A percentile compares a stretch with the other conserved stretches of the same genome.
Conservation (phyloP, 768 basidiomycete genomes). For the Jaapia argillacea region DNA sequence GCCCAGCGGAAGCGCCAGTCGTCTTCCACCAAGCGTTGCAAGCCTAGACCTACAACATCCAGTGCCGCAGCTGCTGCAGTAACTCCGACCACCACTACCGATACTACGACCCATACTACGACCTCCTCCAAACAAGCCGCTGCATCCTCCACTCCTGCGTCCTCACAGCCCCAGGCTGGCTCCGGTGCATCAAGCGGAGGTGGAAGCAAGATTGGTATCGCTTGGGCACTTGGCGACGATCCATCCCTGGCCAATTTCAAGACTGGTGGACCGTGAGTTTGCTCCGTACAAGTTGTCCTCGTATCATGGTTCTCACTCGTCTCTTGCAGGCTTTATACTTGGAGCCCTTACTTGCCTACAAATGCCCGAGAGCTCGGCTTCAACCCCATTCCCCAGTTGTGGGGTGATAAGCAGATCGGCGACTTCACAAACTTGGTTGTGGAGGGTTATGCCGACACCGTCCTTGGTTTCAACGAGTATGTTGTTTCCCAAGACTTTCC, state of each 20-base stretch:
- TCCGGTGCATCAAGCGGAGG: neutral
- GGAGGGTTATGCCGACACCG: slow-evolving; percentile 38
- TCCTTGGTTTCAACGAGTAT: slow-evolving; percentile 70
- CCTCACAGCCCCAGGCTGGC: slow-evolving; percentile 3
- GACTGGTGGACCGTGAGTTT: slow-evolving; percentile 28
- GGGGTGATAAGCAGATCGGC: slow-evolving; percentile 44
- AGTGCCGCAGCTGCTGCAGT: slow-evolving; percentile 2
- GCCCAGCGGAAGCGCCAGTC: slow-evolving; percentile 39
- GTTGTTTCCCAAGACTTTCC: slow-evolving; percentile 15
- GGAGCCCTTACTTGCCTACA: slow-evolving; percentile 46
- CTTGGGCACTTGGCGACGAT: slow-evolving; percentile 53
- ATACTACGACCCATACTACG: slow-evolving; percentile 9
- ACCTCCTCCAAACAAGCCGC: slow-evolving; percentile 8
- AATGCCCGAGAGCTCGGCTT: slow-evolving; percentile 34
- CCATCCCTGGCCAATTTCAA: slow-evolving; percentile 40
- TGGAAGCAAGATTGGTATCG: slow-evolving; percentile 45
- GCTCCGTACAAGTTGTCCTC: no score
- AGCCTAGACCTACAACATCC: slow-evolving; percentile 29
- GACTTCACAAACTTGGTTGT: slow-evolving; percentile 39
- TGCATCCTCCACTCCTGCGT: slow-evolving; percentile 10
- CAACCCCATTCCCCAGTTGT: slow-evolving; percentile 56
- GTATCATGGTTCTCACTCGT: neutral
- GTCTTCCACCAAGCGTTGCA: slow-evolving; percentile 40
- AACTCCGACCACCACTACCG: slow-evolving; percentile 10
- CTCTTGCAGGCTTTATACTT: slow-evolving; percentile 43